Evolutionary conservation across 371 early-diverging fungal species (phyloP), one percentile per base, ranked within the genome.

Genomic region (Mucor racemosus): DNA sequence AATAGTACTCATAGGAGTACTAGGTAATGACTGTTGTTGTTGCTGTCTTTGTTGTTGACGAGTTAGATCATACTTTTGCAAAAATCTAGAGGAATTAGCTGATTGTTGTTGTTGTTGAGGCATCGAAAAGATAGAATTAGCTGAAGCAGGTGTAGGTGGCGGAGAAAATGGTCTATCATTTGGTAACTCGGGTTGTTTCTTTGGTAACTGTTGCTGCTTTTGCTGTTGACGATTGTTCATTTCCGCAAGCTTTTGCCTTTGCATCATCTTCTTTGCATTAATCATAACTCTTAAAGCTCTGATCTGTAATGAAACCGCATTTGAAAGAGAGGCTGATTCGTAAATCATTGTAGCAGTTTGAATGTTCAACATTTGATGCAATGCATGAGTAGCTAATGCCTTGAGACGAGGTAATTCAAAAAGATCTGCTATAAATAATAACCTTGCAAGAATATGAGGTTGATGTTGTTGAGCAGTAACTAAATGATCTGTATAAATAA

Each of bases 401-500:
- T 82, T 85, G 14, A 91, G 82, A 19, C 84, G 73, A 35, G 82
- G 68, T 26, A 91, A 73, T 17, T 75, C 68, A 69, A 86, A 89
- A 11, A 82, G 40, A 65, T 84, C 85, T 0, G 89, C 81, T 15
- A 89, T 58, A 10, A 82, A 79, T 36, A 91, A 58, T 0, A 91
- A 65, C 11, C 87, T 85, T 46, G 87, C 79, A 10, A 91, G 66
- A 11, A 87, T 84, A 44, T 76, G 79, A 26, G 85, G 65, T 60
- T 80, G 73, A 54, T 82, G 80, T 60, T 81, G 82, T 66, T 87
- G 82, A 50, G 87, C 71, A 1, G 88, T 87, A 21, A 82, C 76
- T 5, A 91, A 72, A 58, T 86, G 81, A 69, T 86, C 88, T 0
- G 90, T 90, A 68, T 91, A 90, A 59, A 89, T 68, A 60, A 84